phyloP scores from a whole-genome alignment of 2,329 filamentous ascomycete genomes.

The Fusarium longipes region DNA sequence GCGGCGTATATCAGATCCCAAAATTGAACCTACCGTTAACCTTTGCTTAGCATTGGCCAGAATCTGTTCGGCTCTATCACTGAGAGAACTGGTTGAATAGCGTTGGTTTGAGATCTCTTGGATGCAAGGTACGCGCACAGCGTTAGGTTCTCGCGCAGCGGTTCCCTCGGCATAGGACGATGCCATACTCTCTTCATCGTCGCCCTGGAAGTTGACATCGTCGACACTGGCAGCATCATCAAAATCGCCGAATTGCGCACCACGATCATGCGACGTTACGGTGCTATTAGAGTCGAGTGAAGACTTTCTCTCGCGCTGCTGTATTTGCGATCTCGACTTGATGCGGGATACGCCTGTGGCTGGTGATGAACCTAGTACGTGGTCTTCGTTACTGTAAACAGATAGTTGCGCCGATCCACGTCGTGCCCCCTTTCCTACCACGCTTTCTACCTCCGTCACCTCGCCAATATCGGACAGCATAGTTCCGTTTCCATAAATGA shows the following conservation, averaged over 20 bases:
- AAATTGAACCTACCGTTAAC: conserved; percentile 73
- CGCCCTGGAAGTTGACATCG: conserved; percentile 74
- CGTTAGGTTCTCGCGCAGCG: conserved; percentile 42
- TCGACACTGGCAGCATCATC: conserved; percentile 71
- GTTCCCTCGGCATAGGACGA: conserved; percentile 65
- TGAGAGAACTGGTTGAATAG: conserved; percentile 79
- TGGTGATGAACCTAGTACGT: conserved; percentile 57
- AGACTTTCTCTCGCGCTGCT: conserved; percentile 61
- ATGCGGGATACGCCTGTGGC: conserved; percentile 57
- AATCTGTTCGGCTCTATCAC: conserved; percentile 87
- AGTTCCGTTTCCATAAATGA: conserved; percentile 76
- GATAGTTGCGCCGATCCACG: conserved; percentile 53
- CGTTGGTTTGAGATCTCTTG: conserved; percentile 60
- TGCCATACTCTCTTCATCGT: conserved; percentile 74
- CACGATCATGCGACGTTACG: conserved; percentile 63
- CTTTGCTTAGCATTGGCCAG: conserved; percentile 91
- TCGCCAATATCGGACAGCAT: conserved; percentile 75
- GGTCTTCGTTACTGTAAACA: conserved; percentile 50
- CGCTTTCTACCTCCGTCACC: conserved; percentile 66
- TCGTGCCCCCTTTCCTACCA: conserved; percentile 56
- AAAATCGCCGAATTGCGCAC: conserved; percentile 67
- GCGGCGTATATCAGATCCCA: conserved; percentile 2
- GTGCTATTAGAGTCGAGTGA: conserved; percentile 73
- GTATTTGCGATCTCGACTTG: conserved; percentile 58
- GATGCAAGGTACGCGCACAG: conserved; percentile 21